Evolutionary conservation across 768 basidiomycete species (phyloP).

Genomic region (Serendipita sp.): DNA sequence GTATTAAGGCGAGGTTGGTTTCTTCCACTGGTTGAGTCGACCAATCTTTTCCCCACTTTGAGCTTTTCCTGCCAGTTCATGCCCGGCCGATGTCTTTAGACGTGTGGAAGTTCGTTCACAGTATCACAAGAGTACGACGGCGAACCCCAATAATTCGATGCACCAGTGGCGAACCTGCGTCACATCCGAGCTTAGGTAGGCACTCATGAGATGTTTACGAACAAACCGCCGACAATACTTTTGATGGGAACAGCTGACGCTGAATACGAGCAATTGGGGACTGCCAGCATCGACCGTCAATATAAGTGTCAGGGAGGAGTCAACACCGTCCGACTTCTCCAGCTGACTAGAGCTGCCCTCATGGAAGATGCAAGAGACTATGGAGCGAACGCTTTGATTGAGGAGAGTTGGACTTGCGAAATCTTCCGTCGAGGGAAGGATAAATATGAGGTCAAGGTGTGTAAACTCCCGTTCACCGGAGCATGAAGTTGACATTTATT

Average conservation of each 20-base stretch:
- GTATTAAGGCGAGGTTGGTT: no score
- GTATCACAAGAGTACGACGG: not conserved
- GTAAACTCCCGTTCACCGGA: not conserved
- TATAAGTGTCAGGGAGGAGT: not conserved
- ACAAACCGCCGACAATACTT: no score
- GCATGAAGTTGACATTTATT: not conserved
- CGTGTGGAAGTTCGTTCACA: slow-evolving; percentile 1
- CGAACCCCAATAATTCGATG: not conserved
- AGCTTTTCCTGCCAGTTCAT: not conserved
- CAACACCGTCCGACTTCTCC: slow-evolving; percentile 3
- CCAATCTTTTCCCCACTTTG: not conserved
- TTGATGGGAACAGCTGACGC: not conserved
- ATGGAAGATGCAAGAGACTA: not conserved
- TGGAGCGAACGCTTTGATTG: not conserved
- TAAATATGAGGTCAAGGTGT: not conserved
- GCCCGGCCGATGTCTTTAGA: not conserved
- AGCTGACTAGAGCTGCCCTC: not conserved
- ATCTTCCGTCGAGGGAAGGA: not conserved
- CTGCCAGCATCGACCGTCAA: not conserved
- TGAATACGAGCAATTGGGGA: not conserved
- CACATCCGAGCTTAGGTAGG: not conserved
- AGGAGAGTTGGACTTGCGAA: not conserved
- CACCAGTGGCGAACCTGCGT: not conserved
- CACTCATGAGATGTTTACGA: no score
- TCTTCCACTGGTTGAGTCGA: no score